A percentile compares a stretch with the other conserved stretches of the same genome.
These are phyloP conservation scores for Rubia peregrina DNA, from an alignment of 305 asterid genomes.

Conservation along the genomic window DNA sequence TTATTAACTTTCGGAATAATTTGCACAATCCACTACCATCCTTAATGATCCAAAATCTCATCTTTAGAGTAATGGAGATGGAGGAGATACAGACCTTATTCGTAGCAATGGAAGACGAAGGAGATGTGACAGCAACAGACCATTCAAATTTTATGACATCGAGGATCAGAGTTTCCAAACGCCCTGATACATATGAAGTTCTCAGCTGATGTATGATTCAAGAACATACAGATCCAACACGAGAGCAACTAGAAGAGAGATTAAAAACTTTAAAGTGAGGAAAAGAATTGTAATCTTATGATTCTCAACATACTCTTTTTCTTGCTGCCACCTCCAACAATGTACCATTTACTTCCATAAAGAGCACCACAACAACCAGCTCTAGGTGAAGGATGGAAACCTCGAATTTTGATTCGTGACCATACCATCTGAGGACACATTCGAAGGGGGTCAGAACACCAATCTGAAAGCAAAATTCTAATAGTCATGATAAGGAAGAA, in stretches of 20 bases:
- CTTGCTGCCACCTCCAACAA: conserved; percentile 96
- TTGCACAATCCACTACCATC: background rate
- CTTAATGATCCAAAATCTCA: background rate
- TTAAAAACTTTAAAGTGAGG: background rate
- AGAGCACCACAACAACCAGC: conserved; percentile 98
- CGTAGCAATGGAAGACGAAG: conserved; percentile 76
- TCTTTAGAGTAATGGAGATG: conserved; percentile 64
- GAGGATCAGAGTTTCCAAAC: conserved; percentile 74
- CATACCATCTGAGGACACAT: conserved; percentile 75
- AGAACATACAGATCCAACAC: background rate
- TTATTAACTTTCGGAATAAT: background rate
- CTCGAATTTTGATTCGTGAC: conserved; percentile 79
- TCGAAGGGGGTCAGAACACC: conserved; percentile 10
- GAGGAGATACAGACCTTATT: conserved; percentile 82
- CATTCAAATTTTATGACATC: conserved; percentile 87
- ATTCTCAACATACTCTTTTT: conserved; percentile 56
- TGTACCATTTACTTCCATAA: conserved; percentile 91
- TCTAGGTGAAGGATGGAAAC: conserved; percentile 97
- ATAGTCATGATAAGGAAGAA: background rate
- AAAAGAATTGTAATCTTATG: background rate
- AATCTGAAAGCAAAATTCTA: background rate
- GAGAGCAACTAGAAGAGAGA: background rate
- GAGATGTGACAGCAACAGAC: conserved; percentile 79
- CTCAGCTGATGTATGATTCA: background rate
- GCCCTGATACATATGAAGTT: conserved; percentile 41